phyloP scores from a whole-genome alignment of 176 grass and related monocot genomes.

The Rhynchospora breviuscula region DNA sequence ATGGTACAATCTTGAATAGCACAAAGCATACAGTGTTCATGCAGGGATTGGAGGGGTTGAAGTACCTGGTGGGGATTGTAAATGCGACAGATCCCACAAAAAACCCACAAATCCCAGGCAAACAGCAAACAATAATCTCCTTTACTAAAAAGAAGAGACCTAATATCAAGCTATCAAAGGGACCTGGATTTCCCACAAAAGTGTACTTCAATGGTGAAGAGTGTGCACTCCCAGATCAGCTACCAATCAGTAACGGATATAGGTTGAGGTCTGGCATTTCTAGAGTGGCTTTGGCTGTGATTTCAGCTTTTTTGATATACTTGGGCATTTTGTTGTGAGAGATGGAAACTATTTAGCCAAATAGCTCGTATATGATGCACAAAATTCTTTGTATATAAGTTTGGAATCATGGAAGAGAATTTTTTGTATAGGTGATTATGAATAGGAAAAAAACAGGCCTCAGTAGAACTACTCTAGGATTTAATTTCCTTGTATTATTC shows the following conservation, averaged over 20 bases:
- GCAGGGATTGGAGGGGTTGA: constrained; percentile 60
- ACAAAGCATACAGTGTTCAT: constrained; percentile 64
- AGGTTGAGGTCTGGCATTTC: neutral
- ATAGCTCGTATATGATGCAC: neutral
- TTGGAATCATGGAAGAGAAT: neutral
- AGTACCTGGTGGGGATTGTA: constrained; percentile 40
- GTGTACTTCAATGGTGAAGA: constrained; percentile 86
- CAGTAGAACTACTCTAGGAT: neutral
- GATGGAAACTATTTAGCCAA: neutral
- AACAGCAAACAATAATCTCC: constrained; percentile 79
- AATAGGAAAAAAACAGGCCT: neutral
- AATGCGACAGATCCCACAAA: constrained; percentile 30
- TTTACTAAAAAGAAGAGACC: constrained; percentile 57
- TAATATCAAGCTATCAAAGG: constrained; percentile 38
- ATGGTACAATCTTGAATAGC: constrained; percentile 43
- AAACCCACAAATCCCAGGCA: constrained; percentile 48
- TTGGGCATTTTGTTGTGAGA: neutral
- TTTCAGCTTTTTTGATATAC: constrained; percentile 18
- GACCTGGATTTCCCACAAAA: constrained; percentile 65
- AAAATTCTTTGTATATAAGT: constrained; percentile 7
- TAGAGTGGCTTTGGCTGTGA: constrained; percentile 14
- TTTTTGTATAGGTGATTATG: constrained; percentile 3
- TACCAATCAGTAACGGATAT: constrained; percentile 32
- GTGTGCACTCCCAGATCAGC: constrained; percentile 52
- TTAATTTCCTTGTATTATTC: neutral